Evolutionary conservation across 2,329 filamentous ascomycete genomes (phyloP).

Genomic region (Apiospora hydei): DNA sequence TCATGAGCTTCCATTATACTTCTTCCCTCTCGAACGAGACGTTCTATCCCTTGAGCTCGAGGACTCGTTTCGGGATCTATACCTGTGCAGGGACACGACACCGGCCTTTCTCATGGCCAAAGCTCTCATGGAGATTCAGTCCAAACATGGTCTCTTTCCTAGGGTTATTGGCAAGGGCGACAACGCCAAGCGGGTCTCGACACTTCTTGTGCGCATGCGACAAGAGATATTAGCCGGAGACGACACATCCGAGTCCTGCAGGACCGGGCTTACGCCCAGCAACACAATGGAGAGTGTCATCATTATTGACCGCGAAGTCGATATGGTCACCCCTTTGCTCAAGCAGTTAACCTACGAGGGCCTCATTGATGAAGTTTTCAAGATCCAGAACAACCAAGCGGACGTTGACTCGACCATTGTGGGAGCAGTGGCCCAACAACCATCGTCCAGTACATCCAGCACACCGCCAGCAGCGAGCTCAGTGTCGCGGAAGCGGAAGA

Average conservation of each 20-base stretch:
- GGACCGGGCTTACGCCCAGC: constrained; percentile 80
- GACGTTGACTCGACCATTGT: constrained; percentile 92
- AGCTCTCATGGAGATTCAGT: constrained; percentile 93
- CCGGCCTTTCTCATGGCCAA: constrained; percentile 88
- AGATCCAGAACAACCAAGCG: constrained; percentile 89
- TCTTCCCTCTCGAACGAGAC: constrained; percentile 91
- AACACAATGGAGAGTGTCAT: constrained; percentile 89
- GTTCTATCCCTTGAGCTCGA: constrained; percentile 90
- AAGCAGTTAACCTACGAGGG: constrained; percentile 98
- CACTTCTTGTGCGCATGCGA: constrained; percentile 88
- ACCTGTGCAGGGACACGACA: constrained; percentile 88
- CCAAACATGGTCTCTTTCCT: constrained; percentile 90
- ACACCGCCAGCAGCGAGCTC: constrained; percentile 59
- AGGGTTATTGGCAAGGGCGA: constrained; percentile 96
- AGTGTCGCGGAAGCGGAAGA: constrained; percentile 80
- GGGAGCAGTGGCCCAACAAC: constrained; percentile 70
- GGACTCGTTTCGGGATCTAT: constrained; percentile 85
- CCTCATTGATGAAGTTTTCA: constrained; percentile 90
- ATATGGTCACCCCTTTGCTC: constrained; percentile 89
- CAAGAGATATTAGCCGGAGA: constrained; percentile 86
- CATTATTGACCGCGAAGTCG: constrained; percentile 93
- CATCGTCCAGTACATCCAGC: constrained; percentile 60
- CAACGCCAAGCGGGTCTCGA: constrained; percentile 86
- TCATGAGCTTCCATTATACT: constrained; percentile 84
- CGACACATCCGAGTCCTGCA: constrained; percentile 67